phyloP scores from a whole-genome alignment of 805 yeast species.

The Ogataea henricii region DNA sequence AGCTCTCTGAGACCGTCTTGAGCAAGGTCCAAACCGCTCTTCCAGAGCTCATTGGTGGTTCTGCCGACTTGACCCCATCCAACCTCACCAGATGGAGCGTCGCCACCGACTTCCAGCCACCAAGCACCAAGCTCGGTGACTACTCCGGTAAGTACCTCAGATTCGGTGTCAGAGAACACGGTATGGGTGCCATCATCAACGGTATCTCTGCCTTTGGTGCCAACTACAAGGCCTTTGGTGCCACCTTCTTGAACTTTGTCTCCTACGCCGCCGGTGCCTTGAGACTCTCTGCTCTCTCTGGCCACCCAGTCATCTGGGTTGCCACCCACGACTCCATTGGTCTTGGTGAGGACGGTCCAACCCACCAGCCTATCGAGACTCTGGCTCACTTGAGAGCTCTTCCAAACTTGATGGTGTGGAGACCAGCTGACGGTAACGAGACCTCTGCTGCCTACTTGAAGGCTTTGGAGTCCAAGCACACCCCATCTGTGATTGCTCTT shows the following conservation, averaged over 20 bases:
- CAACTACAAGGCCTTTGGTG: slow-evolving; percentile 89
- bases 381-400: slow-evolving; percentile 82
- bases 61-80: slow-evolving; percentile 97
- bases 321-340: slow-evolving; percentile 92
- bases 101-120: slow-evolving; percentile 92
- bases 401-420: slow-evolving; percentile 84
- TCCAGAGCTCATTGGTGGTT: slow-evolving; percentile 95
- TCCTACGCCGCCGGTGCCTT: slow-evolving; percentile 86
- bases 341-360: slow-evolving; percentile 92
- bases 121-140: slow-evolving; percentile 74
- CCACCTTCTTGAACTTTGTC: slow-evolving; percentile 94
- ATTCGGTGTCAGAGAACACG: slow-evolving; percentile 99
- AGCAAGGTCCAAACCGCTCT: slow-evolving; percentile 58
- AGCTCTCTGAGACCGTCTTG: slow-evolving; percentile 82
- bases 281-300: slow-evolving; percentile 80
- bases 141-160: slow-evolving; percentile 92
- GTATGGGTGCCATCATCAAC: slow-evolving; percentile 97
- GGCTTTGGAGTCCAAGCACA: slow-evolving; percentile 59
- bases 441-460: slow-evolving; percentile 77
- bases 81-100: slow-evolving; percentile 87
- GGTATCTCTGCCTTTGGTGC: slow-evolving; percentile 93
- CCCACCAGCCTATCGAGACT: slow-evolving; percentile 91
- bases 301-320: slow-evolving; percentile 82
- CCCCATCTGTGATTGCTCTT: slow-evolving; percentile 76
- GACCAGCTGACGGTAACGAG: slow-evolving; percentile 94